Evolutionary conservation across 306 rosid species (phyloP).

Genomic region (Quercus glauca): DNA sequence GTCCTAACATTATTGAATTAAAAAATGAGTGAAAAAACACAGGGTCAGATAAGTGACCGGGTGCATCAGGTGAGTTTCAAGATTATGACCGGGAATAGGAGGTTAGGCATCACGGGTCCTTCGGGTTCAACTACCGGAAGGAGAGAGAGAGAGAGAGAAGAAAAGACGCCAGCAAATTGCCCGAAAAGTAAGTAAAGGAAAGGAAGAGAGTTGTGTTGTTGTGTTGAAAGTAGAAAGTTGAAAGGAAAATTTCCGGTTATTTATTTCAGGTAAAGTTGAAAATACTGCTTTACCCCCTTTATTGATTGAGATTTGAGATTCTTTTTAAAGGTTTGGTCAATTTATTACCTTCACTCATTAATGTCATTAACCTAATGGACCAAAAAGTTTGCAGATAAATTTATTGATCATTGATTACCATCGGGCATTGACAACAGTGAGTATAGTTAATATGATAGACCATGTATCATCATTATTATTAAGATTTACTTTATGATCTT

Average conservation of each 20-base stretch:
- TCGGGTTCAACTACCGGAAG: slow-evolving; percentile 39
- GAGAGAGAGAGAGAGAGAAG: background rate
- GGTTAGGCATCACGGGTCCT: slow-evolving; percentile 64
- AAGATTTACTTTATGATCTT: too few relatives aligned
- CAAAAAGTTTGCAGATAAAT: too few relatives aligned
- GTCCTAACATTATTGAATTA: background rate
- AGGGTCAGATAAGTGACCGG: slow-evolving; percentile 6
- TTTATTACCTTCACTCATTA: slow-evolving; percentile 17
- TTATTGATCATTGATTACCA: slow-evolving; percentile 18
- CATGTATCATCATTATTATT: too few relatives aligned
- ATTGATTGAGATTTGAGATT: background rate
- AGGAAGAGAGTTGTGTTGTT: background rate
- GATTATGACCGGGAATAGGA: slow-evolving; percentile 36
- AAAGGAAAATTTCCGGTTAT: background rate
- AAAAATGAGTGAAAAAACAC: background rate
- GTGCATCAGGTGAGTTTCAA: slow-evolving; percentile 30
- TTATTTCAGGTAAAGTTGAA: background rate
- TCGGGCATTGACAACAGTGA: background rate
- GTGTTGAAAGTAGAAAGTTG: too few relatives aligned
- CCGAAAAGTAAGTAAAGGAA: slow-evolving; percentile 22
- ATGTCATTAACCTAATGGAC: slow-evolving; percentile 3
- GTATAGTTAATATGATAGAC: too few relatives aligned
- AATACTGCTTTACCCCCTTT: slow-evolving; percentile 29
- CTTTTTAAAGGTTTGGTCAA: background rate
- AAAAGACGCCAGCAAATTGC: slow-evolving; percentile 22